A percentile compares a stretch with the other conserved stretches of the same genome.
These are phyloP conservation scores for Melanogaster broomeanus DNA, from an alignment of 768 basidiomycete species.

Conservation along the genomic window DNA sequence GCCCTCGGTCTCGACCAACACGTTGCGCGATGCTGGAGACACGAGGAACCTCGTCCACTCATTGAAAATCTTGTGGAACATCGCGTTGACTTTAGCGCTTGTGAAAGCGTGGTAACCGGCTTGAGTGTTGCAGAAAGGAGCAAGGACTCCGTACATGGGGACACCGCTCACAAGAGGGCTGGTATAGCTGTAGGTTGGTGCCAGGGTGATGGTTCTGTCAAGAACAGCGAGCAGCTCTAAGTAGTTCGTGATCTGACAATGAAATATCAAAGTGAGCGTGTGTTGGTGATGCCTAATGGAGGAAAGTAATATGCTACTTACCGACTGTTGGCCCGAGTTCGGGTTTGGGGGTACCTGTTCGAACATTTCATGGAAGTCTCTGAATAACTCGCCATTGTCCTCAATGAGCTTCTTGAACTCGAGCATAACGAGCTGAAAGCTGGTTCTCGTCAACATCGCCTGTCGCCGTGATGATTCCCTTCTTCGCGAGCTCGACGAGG, in stretches of 20 bases:
- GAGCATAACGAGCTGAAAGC: slow-evolving; percentile 13
- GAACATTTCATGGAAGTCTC: slow-evolving; percentile 28
- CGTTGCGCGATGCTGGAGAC: slow-evolving; percentile 42
- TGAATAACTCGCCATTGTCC: slow-evolving; percentile 18
- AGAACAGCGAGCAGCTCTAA: slow-evolving; percentile 27
- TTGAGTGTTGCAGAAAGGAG: slow-evolving; percentile 23
- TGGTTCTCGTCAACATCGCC: slow-evolving; percentile 8
- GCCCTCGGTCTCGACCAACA: slow-evolving; percentile 37
- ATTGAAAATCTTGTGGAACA: slow-evolving; percentile 50
- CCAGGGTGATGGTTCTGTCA: slow-evolving; percentile 13
- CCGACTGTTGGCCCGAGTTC: not conserved
- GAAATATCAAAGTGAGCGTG: not conserved
- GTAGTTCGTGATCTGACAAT: slow-evolving; percentile 6
- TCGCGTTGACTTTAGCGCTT: slow-evolving; percentile 44
- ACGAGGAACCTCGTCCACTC: slow-evolving; percentile 51
- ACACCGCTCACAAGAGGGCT: slow-evolving; percentile 27
- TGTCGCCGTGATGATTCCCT: slow-evolving; percentile 9
- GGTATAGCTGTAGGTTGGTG: slow-evolving; percentile 14
- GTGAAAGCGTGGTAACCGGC: slow-evolving; percentile 29
- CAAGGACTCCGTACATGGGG: slow-evolving; percentile 21
- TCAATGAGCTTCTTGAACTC: slow-evolving; percentile 27
- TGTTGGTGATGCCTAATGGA: not conserved
- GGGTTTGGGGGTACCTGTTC: slow-evolving; percentile 10
- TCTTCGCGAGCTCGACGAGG: slow-evolving; percentile 26
- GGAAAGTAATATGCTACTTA: slow-evolving; percentile 3